These are phyloP conservation scores for Meyerozyma guilliermondii DNA, from an alignment of 1,139 yeast species.

Conservation along the genomic window DNA sequence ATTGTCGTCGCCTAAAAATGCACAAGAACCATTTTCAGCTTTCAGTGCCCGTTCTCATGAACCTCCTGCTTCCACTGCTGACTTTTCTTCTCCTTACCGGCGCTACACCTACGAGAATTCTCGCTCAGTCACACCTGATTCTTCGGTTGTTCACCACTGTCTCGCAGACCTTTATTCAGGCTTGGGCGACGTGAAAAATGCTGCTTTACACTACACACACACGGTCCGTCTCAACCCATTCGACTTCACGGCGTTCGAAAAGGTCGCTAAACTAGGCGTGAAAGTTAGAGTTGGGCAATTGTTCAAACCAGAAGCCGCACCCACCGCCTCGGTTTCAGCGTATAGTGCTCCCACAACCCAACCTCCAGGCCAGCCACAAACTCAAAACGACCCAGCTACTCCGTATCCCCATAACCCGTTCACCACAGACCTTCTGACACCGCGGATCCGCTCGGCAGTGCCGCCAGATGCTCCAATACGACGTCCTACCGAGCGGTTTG, in stretches of 20 bases:
- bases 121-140: conserved; percentile 51
- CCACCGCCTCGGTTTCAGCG: background rate
- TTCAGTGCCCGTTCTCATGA: background rate
- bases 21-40: background rate
- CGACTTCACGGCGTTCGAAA: conserved; percentile 83
- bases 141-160: conserved; percentile 58
- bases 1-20: conserved; percentile 6
- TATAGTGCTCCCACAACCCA: background rate
- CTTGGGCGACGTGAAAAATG: conserved; percentile 56
- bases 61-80: conserved; percentile 7
- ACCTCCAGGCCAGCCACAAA: background rate
- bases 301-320: conserved; percentile 29
- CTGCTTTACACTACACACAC: conserved; percentile 62
- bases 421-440: conserved; percentile 27
- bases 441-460: conserved; percentile 36
- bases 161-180: conserved; percentile 66
- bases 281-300: conserved; percentile 59
- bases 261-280: conserved; percentile 68
- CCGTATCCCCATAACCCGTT: background rate
- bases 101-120: conserved; percentile 31
- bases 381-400: background rate
- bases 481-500: conserved; percentile 26
- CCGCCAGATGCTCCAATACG: conserved; percentile 55
- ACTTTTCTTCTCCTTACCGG: conserved; percentile 19
- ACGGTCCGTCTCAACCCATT: conserved; percentile 73